These are phyloP conservation scores for Hura crepitans DNA, from an alignment of 441 rosid species.

Conservation along the genomic window DNA sequence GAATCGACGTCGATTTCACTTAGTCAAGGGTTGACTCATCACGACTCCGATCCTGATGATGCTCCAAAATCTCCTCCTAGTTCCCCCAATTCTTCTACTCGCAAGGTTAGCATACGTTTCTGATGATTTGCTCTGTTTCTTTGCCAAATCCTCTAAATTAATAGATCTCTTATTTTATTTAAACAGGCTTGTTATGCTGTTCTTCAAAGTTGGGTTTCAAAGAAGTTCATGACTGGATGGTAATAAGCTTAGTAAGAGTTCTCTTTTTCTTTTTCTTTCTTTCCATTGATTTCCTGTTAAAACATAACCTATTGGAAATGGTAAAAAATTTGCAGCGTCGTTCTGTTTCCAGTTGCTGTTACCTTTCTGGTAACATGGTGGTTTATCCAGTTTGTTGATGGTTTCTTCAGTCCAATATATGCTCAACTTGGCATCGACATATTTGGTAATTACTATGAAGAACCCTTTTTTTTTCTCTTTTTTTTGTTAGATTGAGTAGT, in stretches of 20 bases:
- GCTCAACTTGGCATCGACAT: conserved; percentile 73
- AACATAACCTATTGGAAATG: conserved; percentile 21
- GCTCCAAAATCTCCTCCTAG: conserved; percentile 58
- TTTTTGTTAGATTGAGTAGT: background rate
- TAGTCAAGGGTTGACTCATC: conserved; percentile 56
- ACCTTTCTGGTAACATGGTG: conserved; percentile 93
- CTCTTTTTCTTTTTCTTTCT: conserved; percentile 2
- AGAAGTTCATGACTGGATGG: conserved; percentile 93
- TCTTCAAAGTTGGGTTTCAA: conserved; percentile 86
- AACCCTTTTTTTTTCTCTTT: no score
- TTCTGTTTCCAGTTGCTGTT: conserved; percentile 80
- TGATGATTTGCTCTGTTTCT: no score
- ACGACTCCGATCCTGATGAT: conserved; percentile 47
- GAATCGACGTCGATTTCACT: conserved; percentile 60
- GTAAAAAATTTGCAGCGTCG: conserved; percentile 57
- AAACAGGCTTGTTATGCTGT: conserved; percentile 75
- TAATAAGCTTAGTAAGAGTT: conserved; percentile 29
- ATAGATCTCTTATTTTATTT: conserved; percentile 11
- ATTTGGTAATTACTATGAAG: conserved; percentile 50
- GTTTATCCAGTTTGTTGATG: conserved; percentile 92
- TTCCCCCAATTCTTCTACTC: conserved; percentile 73
- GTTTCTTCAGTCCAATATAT: conserved; percentile 89
- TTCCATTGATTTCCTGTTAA: background rate
- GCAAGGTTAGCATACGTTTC: conserved; percentile 43
- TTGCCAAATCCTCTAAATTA: background rate